Conservation (phyloP, 441 rosid genomes). For the Dalechampia spathulata region DNA sequence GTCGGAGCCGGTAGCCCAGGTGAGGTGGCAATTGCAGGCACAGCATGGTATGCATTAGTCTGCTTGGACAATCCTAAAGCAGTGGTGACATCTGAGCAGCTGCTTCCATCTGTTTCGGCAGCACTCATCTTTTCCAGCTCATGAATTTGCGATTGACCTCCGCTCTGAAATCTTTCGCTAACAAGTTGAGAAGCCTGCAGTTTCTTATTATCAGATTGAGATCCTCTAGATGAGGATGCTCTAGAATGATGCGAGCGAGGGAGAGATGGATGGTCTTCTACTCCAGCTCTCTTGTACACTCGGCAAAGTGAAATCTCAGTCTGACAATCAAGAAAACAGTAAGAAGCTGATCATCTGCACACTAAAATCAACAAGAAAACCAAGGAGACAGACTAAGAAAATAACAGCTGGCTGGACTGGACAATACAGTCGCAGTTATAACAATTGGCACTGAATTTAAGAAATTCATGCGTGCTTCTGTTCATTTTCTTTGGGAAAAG, state of each 20-base stretch:
- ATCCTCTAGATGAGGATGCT: conserved; percentile 30
- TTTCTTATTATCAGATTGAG: conserved; percentile 28
- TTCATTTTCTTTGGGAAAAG: too few species aligned
- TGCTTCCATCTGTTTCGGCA: conserved; percentile 51
- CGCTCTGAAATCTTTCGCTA: conserved; percentile 23
- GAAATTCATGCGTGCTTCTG: too few species aligned
- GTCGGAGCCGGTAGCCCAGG: conserved; percentile 28
- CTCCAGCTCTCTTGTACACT: conserved; percentile 93
- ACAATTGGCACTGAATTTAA: too few species aligned
- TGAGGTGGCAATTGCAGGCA: conserved; percentile 26
- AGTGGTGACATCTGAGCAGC: conserved; percentile 58
- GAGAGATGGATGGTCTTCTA: conserved; percentile 89
- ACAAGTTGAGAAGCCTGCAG: conserved; percentile 13
- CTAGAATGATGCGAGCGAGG: conserved; percentile 61
- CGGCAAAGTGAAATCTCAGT: conserved; percentile 93
- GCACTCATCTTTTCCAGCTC: conserved; percentile 30
- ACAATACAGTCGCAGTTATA: too few species aligned
- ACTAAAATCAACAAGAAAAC: background rate
- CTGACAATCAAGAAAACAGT: conserved; percentile 23
- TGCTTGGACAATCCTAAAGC: conserved; percentile 55
- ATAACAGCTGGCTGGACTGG: too few species aligned
- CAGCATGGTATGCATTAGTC: conserved; percentile 44
- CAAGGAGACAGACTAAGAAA: too few species aligned
- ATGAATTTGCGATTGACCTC: conserved; percentile 11
- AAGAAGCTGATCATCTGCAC: background rate